phyloP scores from a whole-genome alignment of 2,329 filamentous ascomycete genomes.

The Calonectria pauciramosa region DNA sequence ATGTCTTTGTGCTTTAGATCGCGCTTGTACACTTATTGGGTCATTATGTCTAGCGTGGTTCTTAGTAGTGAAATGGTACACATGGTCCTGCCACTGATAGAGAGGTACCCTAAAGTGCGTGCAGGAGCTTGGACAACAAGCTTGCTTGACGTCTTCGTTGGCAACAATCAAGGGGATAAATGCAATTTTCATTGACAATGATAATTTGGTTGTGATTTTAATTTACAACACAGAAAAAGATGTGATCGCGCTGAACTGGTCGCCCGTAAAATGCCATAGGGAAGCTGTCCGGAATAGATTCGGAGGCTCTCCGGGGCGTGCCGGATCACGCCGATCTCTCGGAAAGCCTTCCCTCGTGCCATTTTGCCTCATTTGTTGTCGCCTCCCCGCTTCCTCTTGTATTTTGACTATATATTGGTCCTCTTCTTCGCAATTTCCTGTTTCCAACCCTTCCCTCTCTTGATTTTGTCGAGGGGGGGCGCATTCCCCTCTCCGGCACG shows the following conservation, averaged over 20 bases:
- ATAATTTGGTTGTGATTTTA: too few species aligned
- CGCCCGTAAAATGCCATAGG: too few species aligned
- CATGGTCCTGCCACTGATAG: neutral
- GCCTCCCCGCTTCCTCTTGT: too few species aligned
- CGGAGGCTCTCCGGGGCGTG: neutral
- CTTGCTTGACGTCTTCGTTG: neutral
- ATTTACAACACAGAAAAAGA: neutral
- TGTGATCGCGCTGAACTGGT: neutral
- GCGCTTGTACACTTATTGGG: neutral
- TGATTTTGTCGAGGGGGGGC: neutral
- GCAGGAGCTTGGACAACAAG: neutral
- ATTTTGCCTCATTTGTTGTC: neutral
- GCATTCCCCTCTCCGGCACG: neutral
- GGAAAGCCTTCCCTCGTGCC: neutral
- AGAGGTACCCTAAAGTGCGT: neutral
- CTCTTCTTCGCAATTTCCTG: neutral
- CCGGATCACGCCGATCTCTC: neutral
- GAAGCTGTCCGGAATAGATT: neutral
- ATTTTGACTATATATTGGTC: neutral
- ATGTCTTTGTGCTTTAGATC: neutral
- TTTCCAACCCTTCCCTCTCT: neutral
- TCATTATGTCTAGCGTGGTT: neutral
- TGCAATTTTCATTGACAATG: too few species aligned
- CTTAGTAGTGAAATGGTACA: neutral
- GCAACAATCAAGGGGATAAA: neutral